Conservation (phyloP, 768 basidiomycete species). For the Ramaria rubella region DNA sequence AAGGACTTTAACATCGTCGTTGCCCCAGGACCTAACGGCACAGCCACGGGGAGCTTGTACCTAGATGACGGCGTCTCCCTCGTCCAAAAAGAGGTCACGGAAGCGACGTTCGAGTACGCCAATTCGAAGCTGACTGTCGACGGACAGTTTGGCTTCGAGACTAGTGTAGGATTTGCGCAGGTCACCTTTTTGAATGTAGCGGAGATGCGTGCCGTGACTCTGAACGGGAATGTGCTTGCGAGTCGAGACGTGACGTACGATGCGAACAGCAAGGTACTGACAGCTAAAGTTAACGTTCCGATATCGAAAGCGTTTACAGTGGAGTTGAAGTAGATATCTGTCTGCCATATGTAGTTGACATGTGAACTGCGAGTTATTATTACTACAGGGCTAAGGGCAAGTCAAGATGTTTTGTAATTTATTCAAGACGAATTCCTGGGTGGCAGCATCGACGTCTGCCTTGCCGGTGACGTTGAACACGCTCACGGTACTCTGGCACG, state of each 20-base stretch:
- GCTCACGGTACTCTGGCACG: not conserved
- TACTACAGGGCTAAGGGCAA: not conserved
- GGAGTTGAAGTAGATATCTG: conserved; percentile 2
- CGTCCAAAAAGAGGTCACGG: conserved; percentile 23
- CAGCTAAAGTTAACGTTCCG: not conserved
- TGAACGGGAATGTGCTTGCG: not conserved
- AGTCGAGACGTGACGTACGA: not conserved
- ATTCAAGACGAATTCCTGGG: not conserved
- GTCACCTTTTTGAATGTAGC: conserved; percentile 29
- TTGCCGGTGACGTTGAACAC: not conserved
- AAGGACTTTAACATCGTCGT: conserved; percentile 58
- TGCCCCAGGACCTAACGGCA: conserved; percentile 47
- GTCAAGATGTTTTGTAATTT: not conserved
- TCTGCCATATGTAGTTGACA: no score
- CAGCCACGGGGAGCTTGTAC: conserved; percentile 49
- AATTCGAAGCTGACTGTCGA: conserved; percentile 22
- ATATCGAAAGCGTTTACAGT: not conserved
- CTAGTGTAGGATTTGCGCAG: conserved; percentile 27
- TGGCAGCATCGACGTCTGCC: not conserved
- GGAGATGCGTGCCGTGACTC: conserved; percentile 5
- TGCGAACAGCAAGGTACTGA: not conserved
- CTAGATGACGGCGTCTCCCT: conserved; percentile 59
- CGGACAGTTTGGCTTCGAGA: conserved; percentile 25
- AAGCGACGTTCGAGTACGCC: conserved; percentile 24
- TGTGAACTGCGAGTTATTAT: no score